A percentile compares a stretch with the other conserved stretches of the same genome.
These are phyloP conservation scores for Taphrina confusa DNA, from an alignment of 1,139 yeast species.

Conservation along the genomic window DNA sequence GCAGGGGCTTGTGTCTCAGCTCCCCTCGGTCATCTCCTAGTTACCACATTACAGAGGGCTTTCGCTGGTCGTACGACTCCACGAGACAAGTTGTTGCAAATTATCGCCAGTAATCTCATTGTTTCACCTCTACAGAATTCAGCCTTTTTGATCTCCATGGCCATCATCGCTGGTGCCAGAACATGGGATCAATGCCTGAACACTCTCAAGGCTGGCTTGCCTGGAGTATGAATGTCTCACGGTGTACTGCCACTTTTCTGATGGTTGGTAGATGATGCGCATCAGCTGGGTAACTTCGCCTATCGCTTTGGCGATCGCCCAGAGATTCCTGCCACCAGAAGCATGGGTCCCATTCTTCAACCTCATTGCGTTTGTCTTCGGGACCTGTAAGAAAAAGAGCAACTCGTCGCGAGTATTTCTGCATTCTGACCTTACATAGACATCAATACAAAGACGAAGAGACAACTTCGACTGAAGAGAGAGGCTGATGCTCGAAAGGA, in stretches of 20 bases:
- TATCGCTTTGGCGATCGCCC: conserved; percentile 67
- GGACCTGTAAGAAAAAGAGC: conserved; percentile 70
- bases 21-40: conserved; percentile 65
- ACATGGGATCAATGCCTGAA: conserved; percentile 44
- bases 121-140: conserved; percentile 66
- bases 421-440: neutral
- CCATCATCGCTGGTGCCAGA: conserved; percentile 49
- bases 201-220: conserved; percentile 57
- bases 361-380: conserved; percentile 68
- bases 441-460: conserved; percentile 34
- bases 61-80: conserved; percentile 45
- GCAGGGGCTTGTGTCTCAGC: conserved; percentile 59
- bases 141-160: conserved; percentile 56
- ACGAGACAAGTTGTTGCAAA: conserved; percentile 56
- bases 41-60: conserved; percentile 45
- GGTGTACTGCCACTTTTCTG: too few relatives aligned
- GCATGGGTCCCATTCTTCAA: conserved; percentile 86
- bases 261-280: conserved; percentile 49
- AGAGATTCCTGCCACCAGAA: conserved; percentile 67
- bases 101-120: conserved; percentile 60
- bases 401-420: too few relatives aligned
- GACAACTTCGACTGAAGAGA: conserved; percentile 27
- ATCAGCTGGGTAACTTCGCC: conserved; percentile 69
- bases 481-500: conserved; percentile 25
- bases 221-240: conserved; percentile 48